These are phyloP conservation scores for Fusarium mundagurra DNA, from an alignment of 2,329 filamentous ascomycete species.

Conservation along the genomic window DNA sequence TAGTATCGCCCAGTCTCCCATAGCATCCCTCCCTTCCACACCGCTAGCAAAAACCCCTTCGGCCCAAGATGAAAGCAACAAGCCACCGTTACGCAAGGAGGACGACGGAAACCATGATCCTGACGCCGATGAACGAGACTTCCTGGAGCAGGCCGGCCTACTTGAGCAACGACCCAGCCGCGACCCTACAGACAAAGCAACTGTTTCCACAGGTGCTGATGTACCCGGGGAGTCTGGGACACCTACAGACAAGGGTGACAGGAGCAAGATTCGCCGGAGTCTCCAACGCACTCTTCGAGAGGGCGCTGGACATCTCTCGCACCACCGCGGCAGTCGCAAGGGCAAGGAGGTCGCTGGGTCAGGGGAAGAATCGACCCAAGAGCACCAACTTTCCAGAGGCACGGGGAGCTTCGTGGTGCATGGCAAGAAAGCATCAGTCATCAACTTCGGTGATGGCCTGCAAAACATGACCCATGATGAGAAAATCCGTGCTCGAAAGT, in stretches of 20 bases:
- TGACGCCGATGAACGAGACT: slow-evolving; percentile 73
- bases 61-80: slow-evolving; percentile 35
- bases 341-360: slow-evolving; percentile 67
- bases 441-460: slow-evolving; percentile 95
- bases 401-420: slow-evolving; percentile 94
- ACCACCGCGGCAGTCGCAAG: slow-evolving; percentile 78
- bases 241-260: slow-evolving; percentile 60
- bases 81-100: slow-evolving; percentile 26
- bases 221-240: slow-evolving; percentile 46
- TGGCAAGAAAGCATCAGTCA: slow-evolving; percentile 96
- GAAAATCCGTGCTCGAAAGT: slow-evolving; percentile 71
- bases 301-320: slow-evolving; percentile 71
- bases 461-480: slow-evolving; percentile 80
- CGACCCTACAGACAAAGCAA: slow-evolving; percentile 48
- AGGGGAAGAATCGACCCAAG: slow-evolving; percentile 55
- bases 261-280: slow-evolving; percentile 81
- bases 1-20: slow-evolving; percentile 44
- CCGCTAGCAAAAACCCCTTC: slow-evolving; percentile 29
- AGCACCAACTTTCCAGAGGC: slow-evolving; percentile 79
- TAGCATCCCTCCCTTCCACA: slow-evolving; percentile 38
- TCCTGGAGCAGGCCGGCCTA: slow-evolving; percentile 74
- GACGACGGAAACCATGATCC: slow-evolving; percentile 54
- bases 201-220: slow-evolving; percentile 48
- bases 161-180: slow-evolving; percentile 55
- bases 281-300: slow-evolving; percentile 91